Evolutionary conservation across 768 basidiomycete genomes (phyloP).

Genomic region (Antrodiella citrinella): DNA sequence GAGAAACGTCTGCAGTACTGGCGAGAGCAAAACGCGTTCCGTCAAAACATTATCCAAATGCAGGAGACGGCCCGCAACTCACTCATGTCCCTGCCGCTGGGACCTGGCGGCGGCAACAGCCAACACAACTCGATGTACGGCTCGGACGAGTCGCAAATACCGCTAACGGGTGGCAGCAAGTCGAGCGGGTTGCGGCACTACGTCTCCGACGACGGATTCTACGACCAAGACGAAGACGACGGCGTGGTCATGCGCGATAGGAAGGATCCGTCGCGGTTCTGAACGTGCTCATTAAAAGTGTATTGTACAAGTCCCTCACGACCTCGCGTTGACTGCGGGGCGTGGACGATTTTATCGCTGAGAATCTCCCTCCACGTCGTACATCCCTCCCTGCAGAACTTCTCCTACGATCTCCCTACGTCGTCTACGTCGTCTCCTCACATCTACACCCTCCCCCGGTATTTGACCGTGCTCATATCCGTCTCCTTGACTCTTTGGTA

Average conservation of each 20-base stretch:
- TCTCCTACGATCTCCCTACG: background rate
- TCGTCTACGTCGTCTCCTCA: too few relatives aligned
- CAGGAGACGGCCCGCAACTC: slow-evolving; percentile 65
- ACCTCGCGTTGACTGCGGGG: background rate
- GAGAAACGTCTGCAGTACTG: slow-evolving; percentile 85
- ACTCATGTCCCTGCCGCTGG: slow-evolving; percentile 41
- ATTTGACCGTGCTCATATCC: background rate
- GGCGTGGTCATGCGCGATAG: slow-evolving; percentile 33
- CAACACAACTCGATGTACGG: slow-evolving; percentile 41
- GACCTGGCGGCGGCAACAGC: slow-evolving; percentile 29
- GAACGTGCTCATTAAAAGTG: background rate
- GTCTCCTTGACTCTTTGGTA: slow-evolving; percentile 10
- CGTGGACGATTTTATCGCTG: too few relatives aligned
- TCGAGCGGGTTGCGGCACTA: slow-evolving; percentile 51
- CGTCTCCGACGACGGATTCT: slow-evolving; percentile 38
- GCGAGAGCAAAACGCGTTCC: slow-evolving; percentile 83
- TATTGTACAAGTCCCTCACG: background rate
- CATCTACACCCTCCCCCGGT: background rate
- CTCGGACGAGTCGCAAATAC: slow-evolving; percentile 48
- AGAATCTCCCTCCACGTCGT: background rate
- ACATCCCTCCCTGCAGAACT: background rate
- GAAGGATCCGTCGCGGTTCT: slow-evolving; percentile 11
- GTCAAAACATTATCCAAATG: slow-evolving; percentile 75
- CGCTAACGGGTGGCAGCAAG: slow-evolving; percentile 33
- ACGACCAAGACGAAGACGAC: slow-evolving; percentile 40